Evolutionary conservation across 2,329 filamentous ascomycete genomes (phyloP), one percentile per base, ranked within the genome.

Genomic region (Biscogniauxia sp.): DNA sequence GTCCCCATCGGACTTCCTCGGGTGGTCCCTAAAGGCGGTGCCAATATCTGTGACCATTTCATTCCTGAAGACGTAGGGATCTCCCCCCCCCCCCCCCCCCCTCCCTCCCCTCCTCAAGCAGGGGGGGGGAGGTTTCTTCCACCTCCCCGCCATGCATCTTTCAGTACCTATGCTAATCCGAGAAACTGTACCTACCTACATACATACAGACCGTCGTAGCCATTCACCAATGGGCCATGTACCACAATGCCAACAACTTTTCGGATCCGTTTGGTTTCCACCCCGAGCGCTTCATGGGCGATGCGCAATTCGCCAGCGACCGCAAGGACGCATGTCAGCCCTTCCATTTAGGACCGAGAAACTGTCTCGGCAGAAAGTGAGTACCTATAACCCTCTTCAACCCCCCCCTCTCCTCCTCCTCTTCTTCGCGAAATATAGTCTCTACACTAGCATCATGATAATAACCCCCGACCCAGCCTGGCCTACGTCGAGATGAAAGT

Each of bases 401-500:
- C 28, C 32, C 28, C 23, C 23, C 23, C 23, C 23, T 5, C 23
- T 23, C 23, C 23, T 5, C 23, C 23, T 5, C 23, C 23, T 23
- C 5, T 23, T 23, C 23, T 23, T 15, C 26, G 41, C 37, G n/a
- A 13, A 54, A 49, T n/a, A 9, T 54, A n/a, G n/a, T 2, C 6
- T 28, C 37, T 13, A 13, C n/a, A n/a, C n/a, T n/a, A n/a, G n/a
- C n/a, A 17, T 17, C n/a, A 9, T 8, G 15, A 25, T 54, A 67
- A 32, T 49, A 23, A 9, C 50, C 50, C 2, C 7, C 4, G 17
- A 17, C 2, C 50, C 7, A 72, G 75, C 59, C 74, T 81, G 28
- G 81, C 81, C 1, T 79, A 79, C 53, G 74, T 75, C 3, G 80
- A 84, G 65, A 78, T 83, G 76, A 76, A 80, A 1, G 62, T 82